Conservation (phyloP, 441 rosid species). For the Aquilaria agallochum region DNA sequence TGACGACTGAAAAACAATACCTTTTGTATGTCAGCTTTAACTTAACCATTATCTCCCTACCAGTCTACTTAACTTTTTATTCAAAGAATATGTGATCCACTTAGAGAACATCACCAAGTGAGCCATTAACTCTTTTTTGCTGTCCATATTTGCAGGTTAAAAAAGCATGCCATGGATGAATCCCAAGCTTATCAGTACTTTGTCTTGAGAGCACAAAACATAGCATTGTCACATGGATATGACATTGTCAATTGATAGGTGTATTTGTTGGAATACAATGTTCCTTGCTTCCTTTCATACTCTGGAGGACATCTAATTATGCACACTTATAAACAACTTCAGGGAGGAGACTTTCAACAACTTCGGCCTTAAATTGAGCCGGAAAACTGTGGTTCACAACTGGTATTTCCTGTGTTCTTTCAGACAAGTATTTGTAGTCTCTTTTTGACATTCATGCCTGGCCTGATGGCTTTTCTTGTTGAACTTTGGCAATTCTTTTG, state of each 20-base stretch:
- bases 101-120: not conserved
- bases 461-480: too few relatives aligned
- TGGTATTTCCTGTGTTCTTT: constrained; percentile 32
- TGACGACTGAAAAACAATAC: too few relatives aligned
- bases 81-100: not conserved
- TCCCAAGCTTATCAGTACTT: constrained; percentile 63
- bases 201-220: constrained; percentile 55
- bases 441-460: too few relatives aligned
- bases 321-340: constrained; percentile 19
- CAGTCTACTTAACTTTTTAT: not conserved
- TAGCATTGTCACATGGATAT: constrained; percentile 62
- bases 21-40: too few relatives aligned
- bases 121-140: not conserved
- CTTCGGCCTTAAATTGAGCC: constrained; percentile 53
- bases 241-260: constrained; percentile 64
- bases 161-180: constrained; percentile 35
- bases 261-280: not conserved
- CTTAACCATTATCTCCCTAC: too few relatives aligned
- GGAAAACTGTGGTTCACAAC: constrained; percentile 71
- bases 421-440: too few relatives aligned
- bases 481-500: too few relatives aligned
- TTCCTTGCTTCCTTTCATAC: not conserved
- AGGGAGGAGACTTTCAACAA: constrained; percentile 89
- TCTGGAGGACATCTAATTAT: not conserved
- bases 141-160: constrained; percentile 38